Base-by-base conservation (phyloP, 805 yeast genomes). In the Saturnispora saitoi region DNA sequence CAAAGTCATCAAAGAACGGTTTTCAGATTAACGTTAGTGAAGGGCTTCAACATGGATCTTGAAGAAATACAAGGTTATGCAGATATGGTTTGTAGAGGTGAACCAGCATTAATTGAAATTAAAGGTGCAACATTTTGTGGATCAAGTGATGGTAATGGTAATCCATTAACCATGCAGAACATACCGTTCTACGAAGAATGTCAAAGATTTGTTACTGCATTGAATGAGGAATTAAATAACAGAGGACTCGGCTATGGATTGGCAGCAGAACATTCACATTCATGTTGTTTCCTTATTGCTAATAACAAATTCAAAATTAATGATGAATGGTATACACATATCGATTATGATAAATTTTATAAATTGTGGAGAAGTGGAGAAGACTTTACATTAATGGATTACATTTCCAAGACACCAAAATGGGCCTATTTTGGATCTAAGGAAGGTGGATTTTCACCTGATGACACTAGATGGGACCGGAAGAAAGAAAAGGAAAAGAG, bases 101-200 rank as follows among this genome's bases (percentile, higher is more conserved):
- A 70, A 51, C 97, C 97, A 2, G 82, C 95, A 39, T 86, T 89
- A 57, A 84, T 89, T 51, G 97, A 89, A 65, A 83, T 89, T 51
- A 89, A 89, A 66, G 97, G 97, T 48, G 96, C 95, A 11, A 89
- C 97, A 0, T 89, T 86, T 68, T 88, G 96, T 70, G 97, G 97
- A 0, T 83, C 95, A 0, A 84, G 95, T 11, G 69, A 69, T 48
- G 87, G 83, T 42, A 85, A 86, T 62, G 90, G 93, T 31, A 87
- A 89, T 60, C 90, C 95, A 43, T 71, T 89, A 55, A 88, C 96
- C 2, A 89, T 89, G 97, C 91, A 89, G 62, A 89, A 89, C 60
- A 93, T 90, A 49, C 97, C 97, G 41, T 89, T 86, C 61, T 89
- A 89, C 61, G 95, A 87, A 54, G 97, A 89, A 63, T 91, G 95